A percentile compares a stretch with the other conserved stretches of the same genome.
These are phyloP conservation scores for Pseudocohnilembus persalinus DNA, from an alignment of 169 alveolate genomes.

Conservation along the genomic window DNA sequence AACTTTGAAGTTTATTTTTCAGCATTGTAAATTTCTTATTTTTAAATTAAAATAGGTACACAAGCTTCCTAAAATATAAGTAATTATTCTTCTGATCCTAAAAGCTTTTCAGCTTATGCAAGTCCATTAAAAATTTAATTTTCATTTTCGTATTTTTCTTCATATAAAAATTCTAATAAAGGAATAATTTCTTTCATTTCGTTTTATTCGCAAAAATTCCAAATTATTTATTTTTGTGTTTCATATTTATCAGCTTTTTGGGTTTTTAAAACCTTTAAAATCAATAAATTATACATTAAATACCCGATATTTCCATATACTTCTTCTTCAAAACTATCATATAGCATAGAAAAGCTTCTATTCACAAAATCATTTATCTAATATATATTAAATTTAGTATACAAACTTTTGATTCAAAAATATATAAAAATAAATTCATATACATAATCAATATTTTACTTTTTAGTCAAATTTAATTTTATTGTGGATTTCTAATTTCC, in stretches of 20 bases:
- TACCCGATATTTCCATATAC: not conserved
- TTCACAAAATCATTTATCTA: not conserved
- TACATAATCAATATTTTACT: too few species aligned
- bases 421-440: too few species aligned
- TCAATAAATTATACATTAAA: not conserved
- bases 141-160: too few species aligned
- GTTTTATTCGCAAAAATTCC: not conserved
- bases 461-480: not conserved
- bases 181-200: not conserved
- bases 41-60: too few species aligned
- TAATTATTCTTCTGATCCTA: not conserved
- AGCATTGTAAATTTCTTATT: not conserved
- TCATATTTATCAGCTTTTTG: not conserved
- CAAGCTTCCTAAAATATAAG: not conserved
- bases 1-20: too few species aligned
- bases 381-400: too few species aligned
- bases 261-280: too few species aligned
- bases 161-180: not conserved
- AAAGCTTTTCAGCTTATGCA: too few species aligned
- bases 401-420: too few species aligned
- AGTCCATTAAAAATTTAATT: too few species aligned
- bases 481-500: not conserved
- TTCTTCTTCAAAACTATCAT: not conserved
- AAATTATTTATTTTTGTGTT: too few species aligned
- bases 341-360: too few species aligned